phyloP scores from a whole-genome alignment of 768 basidiomycete genomes.

The Astraeus odoratus region DNA sequence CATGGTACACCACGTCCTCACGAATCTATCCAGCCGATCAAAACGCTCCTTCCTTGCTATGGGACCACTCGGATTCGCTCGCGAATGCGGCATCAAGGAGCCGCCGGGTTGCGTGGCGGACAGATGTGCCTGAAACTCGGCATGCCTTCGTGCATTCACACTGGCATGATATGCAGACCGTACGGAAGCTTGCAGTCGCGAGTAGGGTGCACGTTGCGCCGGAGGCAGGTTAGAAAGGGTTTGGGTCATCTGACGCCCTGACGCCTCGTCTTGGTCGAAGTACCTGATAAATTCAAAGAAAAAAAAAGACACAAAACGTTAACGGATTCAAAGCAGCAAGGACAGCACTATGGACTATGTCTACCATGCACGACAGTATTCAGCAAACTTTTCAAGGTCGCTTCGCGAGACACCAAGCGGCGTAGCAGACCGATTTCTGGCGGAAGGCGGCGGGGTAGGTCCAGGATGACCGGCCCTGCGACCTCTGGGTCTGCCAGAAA shows the following conservation, averaged over 20 bases:
- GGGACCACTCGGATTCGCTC: constrained; percentile 55
- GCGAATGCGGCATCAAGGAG: constrained; percentile 67
- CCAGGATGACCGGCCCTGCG: constrained; percentile 43
- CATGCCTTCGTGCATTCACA: constrained; percentile 65
- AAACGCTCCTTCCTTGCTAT: constrained; percentile 72
- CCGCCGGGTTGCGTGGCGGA: constrained; percentile 73
- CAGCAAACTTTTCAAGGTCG: constrained; percentile 75
- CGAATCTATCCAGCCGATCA: constrained; percentile 68
- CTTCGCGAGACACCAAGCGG: constrained; percentile 57
- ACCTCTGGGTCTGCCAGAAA: constrained; percentile 40
- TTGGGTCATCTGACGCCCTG: constrained; percentile 76
- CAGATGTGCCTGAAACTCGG: constrained; percentile 83
- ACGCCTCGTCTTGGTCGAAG: constrained; percentile 72
- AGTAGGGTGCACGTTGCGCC: constrained; percentile 81
- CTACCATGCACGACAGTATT: constrained; percentile 73
- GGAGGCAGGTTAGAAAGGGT: constrained; percentile 74
- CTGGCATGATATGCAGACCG: constrained; percentile 81
- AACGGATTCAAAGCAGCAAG: not conserved
- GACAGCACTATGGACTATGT: constrained; percentile 12
- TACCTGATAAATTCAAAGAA: constrained; percentile 47
- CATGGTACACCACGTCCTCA: constrained; percentile 77
- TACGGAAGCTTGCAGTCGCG: constrained; percentile 79
- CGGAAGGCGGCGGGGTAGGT: constrained; percentile 48
- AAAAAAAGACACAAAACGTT: constrained; percentile 3
- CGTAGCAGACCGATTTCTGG: constrained; percentile 60